Evolutionary conservation across 805 yeast species (phyloP), one percentile per base, ranked within the genome.

Genomic region (Cyberlindnera mycetangii): DNA sequence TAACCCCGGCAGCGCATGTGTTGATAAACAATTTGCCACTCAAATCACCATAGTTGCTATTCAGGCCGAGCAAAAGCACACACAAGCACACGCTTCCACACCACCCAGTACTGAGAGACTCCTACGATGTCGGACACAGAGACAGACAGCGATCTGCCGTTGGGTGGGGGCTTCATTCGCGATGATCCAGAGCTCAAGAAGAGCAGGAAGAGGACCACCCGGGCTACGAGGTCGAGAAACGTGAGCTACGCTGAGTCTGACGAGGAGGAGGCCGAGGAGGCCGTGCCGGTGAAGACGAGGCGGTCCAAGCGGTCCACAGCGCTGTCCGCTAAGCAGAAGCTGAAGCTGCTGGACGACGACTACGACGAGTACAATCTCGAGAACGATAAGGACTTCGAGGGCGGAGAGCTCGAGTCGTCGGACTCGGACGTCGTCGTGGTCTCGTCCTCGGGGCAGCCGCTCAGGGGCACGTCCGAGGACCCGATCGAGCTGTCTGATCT

Each of bases 321-420:
- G 4, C 71, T 61, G 27, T 71, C 50, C 0, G 60, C 67, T 3
- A 61, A 55, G 32, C 56, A 56, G 40, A 62, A 44, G 32, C 19
- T 59, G 7, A 55, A 55, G 43, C 32, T 44, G 21, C 37, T 56
- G 3, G 62, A 61, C 8, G 66, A 68, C 21, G 68, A 63, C 32
- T 68, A 67, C 41, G 65, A 58, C 4, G 72, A 67, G 39, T 54
- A 52, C 43, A 56, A 60, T 28, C 61, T 58, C 25, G 58, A 53
- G 10, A 56, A 47, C 12, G 70, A 62, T 39, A 59, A 55, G 37
- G 59, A 51, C 25, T 55, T 42, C 19, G 68, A 60, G 33, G 64
- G 56, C 21, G 64, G 55, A 22, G 46, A 54, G 27, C 58, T 49
- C 17, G 55, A 59, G 31, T 48, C 53, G 15, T 65, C 60, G 41